Evolutionary conservation across 225 moss, liverwort and hornwort genomes (phyloP).

Genomic region (Straminergon stramineum): DNA sequence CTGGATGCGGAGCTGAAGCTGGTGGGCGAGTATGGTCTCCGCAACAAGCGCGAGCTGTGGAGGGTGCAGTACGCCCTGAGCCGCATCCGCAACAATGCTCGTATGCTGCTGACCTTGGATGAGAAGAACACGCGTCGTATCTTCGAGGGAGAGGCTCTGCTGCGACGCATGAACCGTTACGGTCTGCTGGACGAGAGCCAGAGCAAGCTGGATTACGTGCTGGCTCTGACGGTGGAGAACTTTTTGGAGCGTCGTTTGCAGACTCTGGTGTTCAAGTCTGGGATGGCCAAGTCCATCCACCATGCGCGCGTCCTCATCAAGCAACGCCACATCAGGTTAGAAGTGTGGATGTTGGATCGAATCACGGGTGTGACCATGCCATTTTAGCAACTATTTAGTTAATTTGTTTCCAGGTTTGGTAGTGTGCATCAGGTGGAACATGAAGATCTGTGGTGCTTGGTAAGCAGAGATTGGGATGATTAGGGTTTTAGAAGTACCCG

Average conservation of each 20-base stretch:
- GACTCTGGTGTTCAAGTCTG: conserved; percentile 85
- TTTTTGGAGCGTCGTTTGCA: conserved; percentile 80
- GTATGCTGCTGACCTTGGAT: conserved; percentile 73
- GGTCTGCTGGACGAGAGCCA: conserved; percentile 77
- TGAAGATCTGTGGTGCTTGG: not conserved
- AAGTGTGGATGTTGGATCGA: too few species aligned
- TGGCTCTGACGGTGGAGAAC: conserved; percentile 77
- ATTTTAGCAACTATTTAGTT: not conserved
- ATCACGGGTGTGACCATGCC: too few species aligned
- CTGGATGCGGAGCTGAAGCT: conserved; percentile 87
- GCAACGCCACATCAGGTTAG: conserved; percentile 81
- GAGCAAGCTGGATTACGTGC: conserved; percentile 83
- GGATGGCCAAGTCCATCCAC: conserved; percentile 92
- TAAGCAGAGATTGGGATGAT: not conserved
- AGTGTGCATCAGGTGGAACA: not conserved
- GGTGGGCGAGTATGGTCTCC: conserved; percentile 85
- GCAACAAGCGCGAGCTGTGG: conserved; percentile 95
- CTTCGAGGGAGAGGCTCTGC: conserved; percentile 84
- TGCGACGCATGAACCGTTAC: conserved; percentile 79
- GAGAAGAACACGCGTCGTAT: conserved; percentile 86
- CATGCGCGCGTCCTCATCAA: conserved; percentile 84
- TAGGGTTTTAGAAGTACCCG: not conserved
- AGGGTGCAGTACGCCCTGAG: conserved; percentile 83
- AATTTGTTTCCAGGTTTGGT: not conserved
- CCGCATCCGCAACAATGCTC: conserved; percentile 88